Evolutionary conservation across 768 basidiomycete species (phyloP), one percentile per base, ranked within the genome.

Genomic region (Mycena venus): DNA sequence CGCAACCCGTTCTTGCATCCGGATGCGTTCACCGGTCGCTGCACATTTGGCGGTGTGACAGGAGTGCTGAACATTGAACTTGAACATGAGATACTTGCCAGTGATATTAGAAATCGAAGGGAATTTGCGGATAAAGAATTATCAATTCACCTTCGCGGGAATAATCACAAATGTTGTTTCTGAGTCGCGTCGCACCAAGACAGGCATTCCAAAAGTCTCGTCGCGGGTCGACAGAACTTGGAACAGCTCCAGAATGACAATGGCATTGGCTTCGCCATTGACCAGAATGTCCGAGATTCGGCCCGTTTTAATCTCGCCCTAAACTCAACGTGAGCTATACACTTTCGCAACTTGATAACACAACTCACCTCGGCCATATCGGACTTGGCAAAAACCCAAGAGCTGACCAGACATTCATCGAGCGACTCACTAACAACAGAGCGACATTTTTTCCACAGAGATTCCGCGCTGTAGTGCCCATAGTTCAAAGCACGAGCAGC

Each of bases 61-160:
- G 61, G 80, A 76, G 53, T 81, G 79, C 44, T 81, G 80, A 1
- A 73, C 79, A 61, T 80, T 80, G 75, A 79, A 72, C 8, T 68
- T 71, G 49, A 81, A 80, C 29, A 64, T 71, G 29, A 64, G 11
- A 23, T 51, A 15, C 63, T 64, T 9, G 8, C 44, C 42, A 6
- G 4, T 17, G 27, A 31, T 25, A 34, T 29, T 17, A 47, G 53
- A 31, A n/a, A n/a, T n/a, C n/a, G n/a, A n/a, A n/a, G n/a, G n/a
- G n/a, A n/a, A n/a, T n/a, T n/a, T n/a, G n/a, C n/a, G n/a, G n/a
- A n/a, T n/a, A n/a, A n/a, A n/a, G n/a, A n/a, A n/a, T n/a, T n/a
- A n/a, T n/a, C n/a, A 15, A 6, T 6, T 1, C 31, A 65, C 64
- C 15, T 53, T 36, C 14, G 49, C 64, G 1, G 32, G 34, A 3